Percentiles rank a stretch among this genome's conserved stretches.
phyloP scores from a whole-genome alignment of 2,329 filamentous ascomycete species.

The Shiraia bambusicola region DNA sequence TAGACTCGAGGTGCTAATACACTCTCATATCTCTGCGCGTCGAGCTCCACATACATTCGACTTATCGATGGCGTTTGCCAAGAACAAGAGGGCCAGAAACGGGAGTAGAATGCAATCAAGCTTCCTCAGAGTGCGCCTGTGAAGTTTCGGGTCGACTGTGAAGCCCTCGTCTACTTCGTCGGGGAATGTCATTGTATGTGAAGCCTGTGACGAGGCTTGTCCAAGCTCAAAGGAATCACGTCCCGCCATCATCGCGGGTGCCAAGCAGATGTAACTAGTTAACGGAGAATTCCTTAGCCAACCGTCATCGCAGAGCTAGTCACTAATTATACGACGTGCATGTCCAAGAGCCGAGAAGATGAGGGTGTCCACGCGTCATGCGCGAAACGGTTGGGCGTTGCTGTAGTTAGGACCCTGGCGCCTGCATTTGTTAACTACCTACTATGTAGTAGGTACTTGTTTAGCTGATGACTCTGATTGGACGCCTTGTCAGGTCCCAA shows the following conservation, averaged over 20 bases:
- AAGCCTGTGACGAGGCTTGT: slow-evolving; percentile 6
- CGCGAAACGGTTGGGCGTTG: too few relatives aligned
- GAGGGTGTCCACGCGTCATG: too few relatives aligned
- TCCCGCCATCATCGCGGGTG: slow-evolving; percentile 14
- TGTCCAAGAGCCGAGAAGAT: too few relatives aligned
- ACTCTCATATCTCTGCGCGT: too few relatives aligned
- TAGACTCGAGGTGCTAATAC: too few relatives aligned
- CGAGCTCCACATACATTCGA: slow-evolving; percentile 42
- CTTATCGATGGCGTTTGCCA: slow-evolving; percentile 57
- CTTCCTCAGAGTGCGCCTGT: slow-evolving; percentile 48
- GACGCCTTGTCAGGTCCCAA: too few relatives aligned
- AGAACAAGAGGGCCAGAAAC: slow-evolving; percentile 54
- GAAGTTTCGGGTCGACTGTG: slow-evolving; percentile 16
- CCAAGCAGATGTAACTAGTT: slow-evolving; percentile 15
- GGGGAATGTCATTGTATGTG: slow-evolving; percentile 4
- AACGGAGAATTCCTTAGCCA: slow-evolving; percentile 8
- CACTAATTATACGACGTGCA: too few relatives aligned
- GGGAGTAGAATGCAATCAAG: slow-evolving; percentile 54
- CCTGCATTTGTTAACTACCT: too few relatives aligned
- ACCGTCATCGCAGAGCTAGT: too few relatives aligned
- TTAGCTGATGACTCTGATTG: too few relatives aligned
- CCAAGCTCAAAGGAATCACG: slow-evolving; percentile 14
- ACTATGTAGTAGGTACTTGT: too few relatives aligned
- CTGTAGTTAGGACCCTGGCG: too few relatives aligned
- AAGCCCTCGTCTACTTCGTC: slow-evolving; percentile 7